Conservation (phyloP, 2,329 filamentous ascomycete species). For the Colletotrichum gigasporum region DNA sequence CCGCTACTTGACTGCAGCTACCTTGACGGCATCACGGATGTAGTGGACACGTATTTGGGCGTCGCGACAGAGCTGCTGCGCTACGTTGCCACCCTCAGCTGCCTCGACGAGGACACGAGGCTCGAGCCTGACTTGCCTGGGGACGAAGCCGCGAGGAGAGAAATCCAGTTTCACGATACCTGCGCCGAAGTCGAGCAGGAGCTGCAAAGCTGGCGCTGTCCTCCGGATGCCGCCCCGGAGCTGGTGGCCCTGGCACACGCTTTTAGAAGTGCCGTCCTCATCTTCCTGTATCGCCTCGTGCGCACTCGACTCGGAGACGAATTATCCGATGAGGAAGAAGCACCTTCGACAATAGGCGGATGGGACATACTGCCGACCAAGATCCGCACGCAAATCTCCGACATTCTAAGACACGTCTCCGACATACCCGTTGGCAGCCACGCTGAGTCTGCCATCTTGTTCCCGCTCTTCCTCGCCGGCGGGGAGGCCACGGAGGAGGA, state of each 20-base stretch:
- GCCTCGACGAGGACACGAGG: slow-evolving; percentile 17
- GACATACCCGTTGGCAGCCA: slow-evolving; percentile 19
- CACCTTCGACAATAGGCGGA: background rate
- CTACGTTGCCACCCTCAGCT: slow-evolving; percentile 12
- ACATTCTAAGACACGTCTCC: slow-evolving; percentile 7
- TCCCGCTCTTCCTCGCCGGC: slow-evolving; percentile 29
- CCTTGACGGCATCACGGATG: slow-evolving; percentile 29
- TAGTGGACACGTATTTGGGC: slow-evolving; percentile 31
- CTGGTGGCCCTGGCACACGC: slow-evolving; percentile 15
- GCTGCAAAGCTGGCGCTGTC: slow-evolving; percentile 20
- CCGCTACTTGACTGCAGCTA: slow-evolving; percentile 28
- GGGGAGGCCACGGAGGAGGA: slow-evolving; percentile 21
- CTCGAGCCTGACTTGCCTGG: background rate
- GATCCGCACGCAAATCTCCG: slow-evolving; percentile 18
- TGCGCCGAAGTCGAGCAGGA: slow-evolving; percentile 17
- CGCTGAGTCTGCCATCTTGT: slow-evolving; percentile 26
- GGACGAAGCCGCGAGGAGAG: background rate
- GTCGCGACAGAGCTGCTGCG: slow-evolving; percentile 28
- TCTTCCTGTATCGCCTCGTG: slow-evolving; percentile 18
- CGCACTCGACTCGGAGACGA: background rate
- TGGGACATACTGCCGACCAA: slow-evolving; percentile 18
- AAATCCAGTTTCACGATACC: background rate
- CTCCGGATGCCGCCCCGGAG: background rate
- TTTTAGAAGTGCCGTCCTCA: slow-evolving; percentile 13
- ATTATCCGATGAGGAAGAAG: background rate